Conservation (phyloP, 2,329 filamentous ascomycete species). For the Fusarium tanahbumbuense region DNA sequence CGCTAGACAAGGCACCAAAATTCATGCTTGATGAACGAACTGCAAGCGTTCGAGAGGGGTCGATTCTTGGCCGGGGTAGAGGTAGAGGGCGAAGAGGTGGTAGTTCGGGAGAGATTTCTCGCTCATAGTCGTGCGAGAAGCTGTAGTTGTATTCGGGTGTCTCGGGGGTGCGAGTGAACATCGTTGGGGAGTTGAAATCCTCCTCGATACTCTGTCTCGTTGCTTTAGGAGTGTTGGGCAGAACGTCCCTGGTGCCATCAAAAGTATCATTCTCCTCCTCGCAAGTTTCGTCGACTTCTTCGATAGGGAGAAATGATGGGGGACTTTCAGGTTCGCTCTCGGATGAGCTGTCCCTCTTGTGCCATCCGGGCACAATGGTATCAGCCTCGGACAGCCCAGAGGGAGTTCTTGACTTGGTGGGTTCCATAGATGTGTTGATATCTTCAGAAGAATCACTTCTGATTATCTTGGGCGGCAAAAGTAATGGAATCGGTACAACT, state of each 20-base stretch:
- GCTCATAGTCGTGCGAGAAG: conserved; percentile 37
- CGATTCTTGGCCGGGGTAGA: conserved; percentile 47
- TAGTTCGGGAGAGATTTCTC: conserved; percentile 51
- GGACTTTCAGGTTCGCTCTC: conserved; percentile 29
- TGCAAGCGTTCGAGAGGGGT: conserved; percentile 54
- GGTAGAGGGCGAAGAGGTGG: conserved; percentile 51
- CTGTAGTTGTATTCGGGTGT: conserved; percentile 38
- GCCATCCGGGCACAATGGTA: conserved; percentile 37
- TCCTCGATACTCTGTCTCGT: conserved; percentile 35
- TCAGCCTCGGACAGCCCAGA: conserved; percentile 44
- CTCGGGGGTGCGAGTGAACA: conserved; percentile 27
- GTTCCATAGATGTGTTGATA: conserved; percentile 8
- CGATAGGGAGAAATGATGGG: conserved; percentile 33
- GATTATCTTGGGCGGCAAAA: conserved; percentile 34
- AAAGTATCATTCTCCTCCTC: conserved; percentile 18
- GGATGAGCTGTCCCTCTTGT: conserved; percentile 16
- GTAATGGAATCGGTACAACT: conserved; percentile 39
- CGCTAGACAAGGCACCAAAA: conserved; percentile 57
- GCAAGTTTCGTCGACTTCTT: conserved; percentile 33
- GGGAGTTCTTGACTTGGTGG: conserved; percentile 30
- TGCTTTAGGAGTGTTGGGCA: conserved; percentile 17
- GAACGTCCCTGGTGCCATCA: conserved; percentile 33
- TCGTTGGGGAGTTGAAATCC: conserved; percentile 13
- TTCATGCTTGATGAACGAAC: conserved; percentile 52
- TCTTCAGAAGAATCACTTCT: conserved; percentile 1